Evolutionary conservation across 1,284 basidiomycete genomes (phyloP), one percentile per base, ranked within the genome.

Genomic region (Cryptococcus sp.): DNA sequence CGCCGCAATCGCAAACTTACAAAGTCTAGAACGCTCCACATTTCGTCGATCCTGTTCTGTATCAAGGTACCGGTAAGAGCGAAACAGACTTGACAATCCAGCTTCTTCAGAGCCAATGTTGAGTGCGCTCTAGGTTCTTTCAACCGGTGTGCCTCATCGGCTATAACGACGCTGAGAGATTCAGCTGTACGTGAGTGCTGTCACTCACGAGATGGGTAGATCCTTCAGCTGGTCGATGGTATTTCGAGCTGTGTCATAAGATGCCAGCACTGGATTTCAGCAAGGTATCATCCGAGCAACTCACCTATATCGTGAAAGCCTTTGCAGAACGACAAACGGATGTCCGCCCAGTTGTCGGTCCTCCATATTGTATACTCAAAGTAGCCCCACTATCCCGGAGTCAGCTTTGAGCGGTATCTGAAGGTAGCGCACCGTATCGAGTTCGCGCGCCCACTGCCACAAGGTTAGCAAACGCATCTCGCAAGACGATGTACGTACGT

Each of bases 21-120:
- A 69, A 79, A 81, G 54, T 80, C 78, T 0, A 82, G 65, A 1
- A 81, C 63, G 23, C 78, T 79, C 77, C 81, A 82, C 57, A 83
- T 77, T 66, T 83, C 82, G 8, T 77, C 72, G 52, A 80, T 78
- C 5, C 78, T 65, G 62, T 82, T 83, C 63, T 82, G 81, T 15
- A 79, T 68, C 20, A 79, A 52, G 0, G 78, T 79, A 1, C 78
- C 78, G 4, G 70, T 72, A 6, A 73, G 56, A 2, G 67, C 73
- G 45, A 75, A 76, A 42, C 72, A 72, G 6, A 64, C 61, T 5
- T 53, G 39, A 23, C 65, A 63, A 3, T 65, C 56, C 35, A 83
- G 75, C 8, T 68, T 69, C 56, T 81, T 78, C 43, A 81, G 67
- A 0, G 81, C 79, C 15, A 71, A 48, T 0, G 79, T 79, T 17